Percentiles rank a stretch among this genome's conserved stretches.
phyloP scores from a whole-genome alignment of 805 yeast species.

The Tetrapisispora namnaoensis region DNA sequence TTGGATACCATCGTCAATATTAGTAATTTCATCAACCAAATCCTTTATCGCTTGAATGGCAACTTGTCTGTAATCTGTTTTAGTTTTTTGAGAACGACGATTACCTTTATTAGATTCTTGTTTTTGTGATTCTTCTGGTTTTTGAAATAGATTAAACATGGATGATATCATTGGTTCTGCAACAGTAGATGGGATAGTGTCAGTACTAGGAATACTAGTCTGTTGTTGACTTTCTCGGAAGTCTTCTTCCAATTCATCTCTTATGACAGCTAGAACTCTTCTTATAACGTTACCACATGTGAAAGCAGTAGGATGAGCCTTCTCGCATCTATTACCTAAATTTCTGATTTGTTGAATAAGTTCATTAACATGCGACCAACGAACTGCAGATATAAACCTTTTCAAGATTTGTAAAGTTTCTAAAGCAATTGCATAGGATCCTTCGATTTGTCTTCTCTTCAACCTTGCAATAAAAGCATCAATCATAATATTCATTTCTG shows the following conservation, averaged over 20 bases:
- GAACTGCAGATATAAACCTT: constrained; percentile 78
- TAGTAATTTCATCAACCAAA: constrained; percentile 80
- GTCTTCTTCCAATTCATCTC: constrained; percentile 71
- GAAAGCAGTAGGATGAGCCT: constrained; percentile 83
- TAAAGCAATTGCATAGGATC: constrained; percentile 73
- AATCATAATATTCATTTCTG: constrained; percentile 33
- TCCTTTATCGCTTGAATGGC: constrained; percentile 90
- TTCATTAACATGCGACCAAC: constrained; percentile 76
- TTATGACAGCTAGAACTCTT: constrained; percentile 72
- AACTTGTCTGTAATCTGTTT: constrained; percentile 65
- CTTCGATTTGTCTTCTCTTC: constrained; percentile 75
- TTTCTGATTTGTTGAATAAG: constrained; percentile 61
- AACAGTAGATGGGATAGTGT: constrained; percentile 8
- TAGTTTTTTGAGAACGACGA: constrained; percentile 14
- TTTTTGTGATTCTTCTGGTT: constrained; percentile 26
- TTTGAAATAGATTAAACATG: constrained; percentile 78
- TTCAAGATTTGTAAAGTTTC: constrained; percentile 80
- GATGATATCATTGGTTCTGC: constrained; percentile 57
- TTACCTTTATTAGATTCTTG: constrained; percentile 16
- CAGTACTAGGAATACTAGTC: neutral
- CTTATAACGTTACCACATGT: constrained; percentile 86
- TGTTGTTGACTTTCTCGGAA: constrained; percentile 21
- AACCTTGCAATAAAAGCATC: constrained; percentile 44
- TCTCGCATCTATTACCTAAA: constrained; percentile 59
- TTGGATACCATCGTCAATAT: constrained; percentile 84